Conservation (phyloP, 345 rosid species). For the Anacardium occidentale region DNA sequence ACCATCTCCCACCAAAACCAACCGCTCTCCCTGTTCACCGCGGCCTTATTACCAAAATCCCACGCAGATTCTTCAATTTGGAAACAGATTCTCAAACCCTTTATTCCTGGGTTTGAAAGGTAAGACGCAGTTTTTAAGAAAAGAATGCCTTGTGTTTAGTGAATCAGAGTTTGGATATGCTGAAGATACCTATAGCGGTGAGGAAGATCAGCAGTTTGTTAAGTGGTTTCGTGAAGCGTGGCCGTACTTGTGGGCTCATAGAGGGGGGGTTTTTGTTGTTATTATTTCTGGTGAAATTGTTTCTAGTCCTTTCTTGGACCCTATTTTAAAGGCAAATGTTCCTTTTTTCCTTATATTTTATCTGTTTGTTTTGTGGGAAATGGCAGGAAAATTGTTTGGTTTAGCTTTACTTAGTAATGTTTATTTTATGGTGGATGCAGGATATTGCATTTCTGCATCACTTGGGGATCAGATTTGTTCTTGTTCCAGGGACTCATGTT, state of each 20-base stretch:
- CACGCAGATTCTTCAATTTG: neutral
- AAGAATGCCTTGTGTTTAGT: slow-evolving; percentile 31
- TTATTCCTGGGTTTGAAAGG: neutral
- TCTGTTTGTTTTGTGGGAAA: neutral
- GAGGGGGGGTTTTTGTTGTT: slow-evolving; percentile 73
- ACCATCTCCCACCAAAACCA: neutral
- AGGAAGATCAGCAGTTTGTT: slow-evolving; percentile 72
- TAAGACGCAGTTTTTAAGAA: slow-evolving; percentile 6
- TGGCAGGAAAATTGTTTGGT: neutral
- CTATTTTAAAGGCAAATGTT: slow-evolving; percentile 62
- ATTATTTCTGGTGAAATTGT: slow-evolving; percentile 70
- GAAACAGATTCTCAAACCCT: neutral
- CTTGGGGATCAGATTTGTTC: slow-evolving; percentile 74
- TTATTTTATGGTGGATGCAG: slow-evolving; percentile 37
- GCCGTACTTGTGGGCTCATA: slow-evolving; percentile 92
- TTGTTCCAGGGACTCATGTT: slow-evolving; percentile 84
- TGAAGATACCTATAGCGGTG: slow-evolving; percentile 37
- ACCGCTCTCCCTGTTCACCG: neutral
- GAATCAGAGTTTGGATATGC: slow-evolving; percentile 32
- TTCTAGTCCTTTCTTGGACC: slow-evolving; percentile 52
- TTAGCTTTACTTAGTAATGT: slow-evolving; percentile 6
- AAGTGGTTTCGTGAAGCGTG: slow-evolving; percentile 97
- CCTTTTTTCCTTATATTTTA: neutral
- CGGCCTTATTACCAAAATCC: neutral
- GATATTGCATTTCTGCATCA: slow-evolving; percentile 94